Percentiles rank a stretch among this genome's conserved stretches.
phyloP scores from a whole-genome alignment of 2,329 filamentous ascomycete species.

The Diaporthe velutina region DNA sequence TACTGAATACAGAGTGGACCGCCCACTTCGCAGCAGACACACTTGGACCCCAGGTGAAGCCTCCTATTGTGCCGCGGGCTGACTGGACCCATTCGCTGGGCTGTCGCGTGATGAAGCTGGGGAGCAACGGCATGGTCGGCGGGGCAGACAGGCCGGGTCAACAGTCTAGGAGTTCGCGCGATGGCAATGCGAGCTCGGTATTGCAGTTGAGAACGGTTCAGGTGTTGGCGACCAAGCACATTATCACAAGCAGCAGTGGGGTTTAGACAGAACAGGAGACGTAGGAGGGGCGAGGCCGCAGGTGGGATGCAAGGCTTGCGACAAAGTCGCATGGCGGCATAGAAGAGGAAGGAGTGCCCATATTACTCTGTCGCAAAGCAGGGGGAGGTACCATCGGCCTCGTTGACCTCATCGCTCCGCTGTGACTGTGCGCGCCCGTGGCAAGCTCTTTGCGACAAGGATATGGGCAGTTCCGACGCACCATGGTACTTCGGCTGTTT shows the following conservation, averaged over 20 bases:
- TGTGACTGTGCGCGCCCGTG: constrained; percentile 26
- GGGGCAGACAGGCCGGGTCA: background rate
- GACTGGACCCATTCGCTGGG: constrained; percentile 55
- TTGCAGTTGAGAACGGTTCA: constrained; percentile 7
- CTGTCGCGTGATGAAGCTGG: constrained; percentile 53
- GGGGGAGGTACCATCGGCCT: constrained; percentile 29
- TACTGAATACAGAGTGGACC: constrained; percentile 59
- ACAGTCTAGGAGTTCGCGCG: constrained; percentile 5
- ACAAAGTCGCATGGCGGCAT: constrained; percentile 22
- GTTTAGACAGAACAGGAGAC: background rate
- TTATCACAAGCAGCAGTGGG: constrained; percentile 19
- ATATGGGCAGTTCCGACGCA: constrained; percentile 22
- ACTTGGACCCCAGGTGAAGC: constrained; percentile 61
- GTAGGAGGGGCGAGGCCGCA: background rate
- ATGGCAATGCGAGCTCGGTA: background rate
- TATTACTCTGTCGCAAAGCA: constrained; percentile 26
- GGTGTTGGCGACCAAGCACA: constrained; percentile 22
- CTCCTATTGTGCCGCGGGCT: constrained; percentile 57
- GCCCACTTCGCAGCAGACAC: constrained; percentile 60
- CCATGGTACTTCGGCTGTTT: constrained; percentile 22
- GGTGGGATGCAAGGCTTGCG: constrained; percentile 8
- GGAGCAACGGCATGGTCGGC: constrained; percentile 49
- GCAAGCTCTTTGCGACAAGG: constrained; percentile 29
- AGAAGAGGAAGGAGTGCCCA: constrained; percentile 18
- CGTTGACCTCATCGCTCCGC: constrained; percentile 29